A percentile compares a stretch with the other conserved stretches of the same genome.
These are phyloP conservation scores for Pleurotus cornucopiae DNA, from an alignment of 768 basidiomycete species.

Conservation along the genomic window DNA sequence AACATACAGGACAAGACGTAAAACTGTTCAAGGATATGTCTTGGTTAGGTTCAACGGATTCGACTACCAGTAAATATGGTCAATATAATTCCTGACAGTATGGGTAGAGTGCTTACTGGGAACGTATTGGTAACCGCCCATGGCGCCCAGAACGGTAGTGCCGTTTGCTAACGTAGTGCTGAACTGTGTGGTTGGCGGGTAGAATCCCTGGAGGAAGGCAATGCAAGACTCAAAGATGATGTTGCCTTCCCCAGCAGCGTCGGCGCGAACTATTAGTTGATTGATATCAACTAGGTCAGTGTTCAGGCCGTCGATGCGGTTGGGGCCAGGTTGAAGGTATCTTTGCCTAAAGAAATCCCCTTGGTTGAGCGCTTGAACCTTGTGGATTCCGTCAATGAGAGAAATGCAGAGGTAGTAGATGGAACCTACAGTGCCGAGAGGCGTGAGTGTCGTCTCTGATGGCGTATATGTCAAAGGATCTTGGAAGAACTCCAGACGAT, in stretches of 20 bases:
- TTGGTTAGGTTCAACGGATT: conserved; percentile 40
- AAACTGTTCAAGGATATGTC: conserved; percentile 45
- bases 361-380: conserved; percentile 14
- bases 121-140: conserved; percentile 42
- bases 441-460: conserved; percentile 5
- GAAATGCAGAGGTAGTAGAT: not conserved
- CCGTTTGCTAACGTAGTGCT: conserved; percentile 47
- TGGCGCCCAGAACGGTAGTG: conserved; percentile 37
- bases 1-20: conserved; percentile 37
- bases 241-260: conserved; percentile 46
- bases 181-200: conserved; percentile 33
- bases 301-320: conserved; percentile 32
- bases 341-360: conserved; percentile 32
- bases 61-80: conserved; percentile 23
- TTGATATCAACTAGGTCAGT: conserved; percentile 25
- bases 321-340: conserved; percentile 35
- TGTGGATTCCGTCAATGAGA: not conserved
- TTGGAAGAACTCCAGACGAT: conserved; percentile 9
- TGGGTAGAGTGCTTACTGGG: conserved; percentile 9
- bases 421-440: conserved; percentile 6
- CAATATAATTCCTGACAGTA: not conserved
- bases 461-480: conserved; percentile 8
- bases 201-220: conserved; percentile 51
- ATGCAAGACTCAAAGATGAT: conserved; percentile 50
- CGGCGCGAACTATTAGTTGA: conserved; percentile 42